Percentiles rank a stretch among this genome's conserved stretches.
Evolutionary conservation across 495 filamentous ascomycete genomes (phyloP).

Genomic region (Cercophora scortea): DNA sequence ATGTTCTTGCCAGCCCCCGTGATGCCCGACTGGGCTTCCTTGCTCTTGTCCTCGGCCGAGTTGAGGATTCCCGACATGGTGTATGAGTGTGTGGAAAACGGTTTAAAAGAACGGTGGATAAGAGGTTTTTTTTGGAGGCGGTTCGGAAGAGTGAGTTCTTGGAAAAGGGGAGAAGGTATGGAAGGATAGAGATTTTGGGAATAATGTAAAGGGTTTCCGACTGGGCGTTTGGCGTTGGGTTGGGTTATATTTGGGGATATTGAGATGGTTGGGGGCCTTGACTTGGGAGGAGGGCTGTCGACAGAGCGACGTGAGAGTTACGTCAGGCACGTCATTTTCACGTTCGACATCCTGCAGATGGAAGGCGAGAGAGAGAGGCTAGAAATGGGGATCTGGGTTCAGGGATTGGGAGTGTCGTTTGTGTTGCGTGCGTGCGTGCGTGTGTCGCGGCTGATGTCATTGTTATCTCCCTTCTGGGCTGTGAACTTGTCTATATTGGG

Average conservation of each 20-base stretch:
- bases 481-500: no score
- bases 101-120: background rate
- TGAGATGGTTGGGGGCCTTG: no score
- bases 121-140: background rate
- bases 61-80: conserved; percentile 4
- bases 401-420: no score
- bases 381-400: no score
- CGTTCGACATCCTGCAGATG: no score
- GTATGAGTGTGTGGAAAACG: background rate
- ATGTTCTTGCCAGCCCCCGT: conserved; percentile 52
- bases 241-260: background rate
- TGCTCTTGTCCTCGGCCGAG: conserved; percentile 30
- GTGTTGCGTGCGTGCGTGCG: no score
- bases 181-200: background rate
- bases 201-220: background rate
- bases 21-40: conserved; percentile 42
- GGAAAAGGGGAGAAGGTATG: no score
- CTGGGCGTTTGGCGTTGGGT: no score
- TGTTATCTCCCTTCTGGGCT: no score
- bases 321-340: background rate
- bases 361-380: no score
- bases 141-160: background rate
- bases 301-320: background rate
- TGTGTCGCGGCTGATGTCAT: no score
- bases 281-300: background rate